Base-by-base conservation (phyloP, 805 yeast genomes). In the Candida fluviatilis region DNA sequence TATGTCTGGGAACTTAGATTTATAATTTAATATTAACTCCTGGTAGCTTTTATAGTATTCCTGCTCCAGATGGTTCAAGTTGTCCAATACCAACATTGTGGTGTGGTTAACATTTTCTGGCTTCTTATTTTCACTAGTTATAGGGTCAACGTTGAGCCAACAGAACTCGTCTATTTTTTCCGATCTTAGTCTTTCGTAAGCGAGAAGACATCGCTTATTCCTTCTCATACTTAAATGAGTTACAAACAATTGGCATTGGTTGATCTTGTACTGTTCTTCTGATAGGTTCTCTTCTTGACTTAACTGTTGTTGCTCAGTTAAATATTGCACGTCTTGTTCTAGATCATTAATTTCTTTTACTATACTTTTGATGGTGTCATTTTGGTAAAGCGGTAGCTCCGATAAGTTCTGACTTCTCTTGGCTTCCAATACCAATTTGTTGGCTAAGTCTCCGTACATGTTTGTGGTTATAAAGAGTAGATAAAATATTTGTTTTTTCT, bases 391-490 rank as follows among this genome's bases (percentile, higher is more conserved):
- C 1, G 97, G 90, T 1, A 85, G 54, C 11, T 65, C 68, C 7
- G 80, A 82, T 23, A 91, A 62, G 16, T 77, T 73, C 42, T 73
- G 74, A 0, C 95, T 66, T 47, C 98, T 69, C 45, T 89, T 84
- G 12, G 97, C 93, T 41, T 93, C 97, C 25, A 79, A 68, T 2
- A 86, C 72, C n/a, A 91, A 75, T 57, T 91, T 91, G 43, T 78
- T 76, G 2, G 91, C 96, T 4, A 76, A 51, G 50, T 90, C 97
- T 19, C 97, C 97, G 51, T 87, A 87, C 99, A 91, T 91, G n/a
- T n/a, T n/a, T n/a, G n/a, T n/a, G n/a, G n/a, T 19, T 7, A 24
- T 24, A 24, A 24, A 10, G 26, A 12, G 26, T 24, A 10, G 26
- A 12, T 10, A n/a, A n/a, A n/a, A n/a, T n/a, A n/a, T n/a, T n/a